phyloP scores from a whole-genome alignment of 2,329 filamentous ascomycete species.

The Xylaria hypoxylon region DNA sequence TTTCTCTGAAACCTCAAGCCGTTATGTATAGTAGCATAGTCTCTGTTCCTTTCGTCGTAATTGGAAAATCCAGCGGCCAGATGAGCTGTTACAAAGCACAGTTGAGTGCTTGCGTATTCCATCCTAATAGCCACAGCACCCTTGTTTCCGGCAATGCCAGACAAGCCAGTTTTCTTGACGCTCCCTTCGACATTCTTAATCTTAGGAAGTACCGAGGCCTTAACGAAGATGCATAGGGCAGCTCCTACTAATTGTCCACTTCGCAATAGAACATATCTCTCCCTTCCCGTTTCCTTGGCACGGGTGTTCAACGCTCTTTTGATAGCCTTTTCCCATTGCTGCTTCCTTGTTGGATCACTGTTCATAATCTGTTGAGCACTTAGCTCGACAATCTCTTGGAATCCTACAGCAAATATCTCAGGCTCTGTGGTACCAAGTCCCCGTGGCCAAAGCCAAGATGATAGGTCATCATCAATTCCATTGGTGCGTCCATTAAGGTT shows the following conservation, averaged over 20 bases:
- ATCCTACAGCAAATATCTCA: conserved; percentile 89
- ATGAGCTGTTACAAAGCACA: conserved; percentile 97
- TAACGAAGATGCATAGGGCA: conserved; percentile 91
- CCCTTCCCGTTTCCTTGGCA: conserved; percentile 71
- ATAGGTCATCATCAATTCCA: conserved; percentile 82
- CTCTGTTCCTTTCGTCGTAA: conserved; percentile 93
- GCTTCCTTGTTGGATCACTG: conserved; percentile 87
- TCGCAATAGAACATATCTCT: conserved; percentile 88
- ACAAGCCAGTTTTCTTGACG: conserved; percentile 94
- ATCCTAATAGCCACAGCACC: conserved; percentile 96
- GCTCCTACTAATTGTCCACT: conserved; percentile 96
- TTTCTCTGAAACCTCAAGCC: conserved; percentile 93
- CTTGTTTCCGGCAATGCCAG: conserved; percentile 97
- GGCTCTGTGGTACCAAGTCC: conserved; percentile 72
- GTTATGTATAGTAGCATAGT: conserved; percentile 89
- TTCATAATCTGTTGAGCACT: conserved; percentile 99
- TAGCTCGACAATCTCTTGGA: conserved; percentile 98
- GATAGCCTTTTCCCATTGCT: conserved; percentile 87
- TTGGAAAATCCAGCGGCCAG: conserved; percentile 95
- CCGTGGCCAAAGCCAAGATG: conserved; percentile 83
- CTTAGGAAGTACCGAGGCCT: conserved; percentile 76
- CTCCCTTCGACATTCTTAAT: conserved; percentile 98
- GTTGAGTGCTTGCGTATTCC: conserved; percentile 90
- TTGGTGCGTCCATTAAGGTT: conserved; percentile 91
- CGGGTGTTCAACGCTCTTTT: conserved; percentile 79